Evolutionary conservation across 768 basidiomycete species (phyloP).

Genomic region (Leucocoprinus leucothites): DNA sequence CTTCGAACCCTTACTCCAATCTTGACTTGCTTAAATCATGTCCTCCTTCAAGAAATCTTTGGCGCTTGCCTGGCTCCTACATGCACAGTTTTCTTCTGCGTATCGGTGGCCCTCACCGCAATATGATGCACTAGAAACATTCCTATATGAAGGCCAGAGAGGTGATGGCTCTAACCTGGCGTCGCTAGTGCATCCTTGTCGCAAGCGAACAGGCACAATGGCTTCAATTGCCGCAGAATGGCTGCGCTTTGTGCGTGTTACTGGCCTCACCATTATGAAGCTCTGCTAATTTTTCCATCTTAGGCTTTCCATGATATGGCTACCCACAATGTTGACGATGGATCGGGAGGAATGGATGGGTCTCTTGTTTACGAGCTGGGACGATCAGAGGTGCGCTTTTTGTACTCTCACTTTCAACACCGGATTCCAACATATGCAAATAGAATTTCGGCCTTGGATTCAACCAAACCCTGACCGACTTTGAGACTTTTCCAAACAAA

Average conservation of each 20-base stretch:
- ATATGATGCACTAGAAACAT: slow-evolving; percentile 31
- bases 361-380: slow-evolving; percentile 46
- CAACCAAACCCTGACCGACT: slow-evolving; percentile 39
- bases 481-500: slow-evolving; percentile 39
- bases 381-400: slow-evolving; percentile 33
- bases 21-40: neutral
- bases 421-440: neutral
- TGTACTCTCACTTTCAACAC: neutral
- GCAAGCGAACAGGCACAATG: slow-evolving; percentile 26
- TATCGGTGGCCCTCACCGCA: slow-evolving; percentile 35
- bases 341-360: slow-evolving; percentile 48
- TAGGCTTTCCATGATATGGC: slow-evolving; percentile 52
- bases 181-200: slow-evolving; percentile 30
- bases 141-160: slow-evolving; percentile 30
- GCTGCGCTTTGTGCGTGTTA: slow-evolving; percentile 30
- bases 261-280: neutral
- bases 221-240: slow-evolving; percentile 32
- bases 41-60: neutral
- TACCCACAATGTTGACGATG: slow-evolving; percentile 41
- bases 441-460: slow-evolving; percentile 50
- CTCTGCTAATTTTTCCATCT: too few species aligned
- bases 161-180: slow-evolving; percentile 30
- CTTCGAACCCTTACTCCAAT: neutral
- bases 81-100: slow-evolving; percentile 11
- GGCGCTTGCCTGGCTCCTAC: neutral